A percentile compares a stretch with the other conserved stretches of the same genome.
These are phyloP conservation scores for Podaxis mareebaensis DNA, from an alignment of 768 basidiomycete genomes.

Conservation along the genomic window DNA sequence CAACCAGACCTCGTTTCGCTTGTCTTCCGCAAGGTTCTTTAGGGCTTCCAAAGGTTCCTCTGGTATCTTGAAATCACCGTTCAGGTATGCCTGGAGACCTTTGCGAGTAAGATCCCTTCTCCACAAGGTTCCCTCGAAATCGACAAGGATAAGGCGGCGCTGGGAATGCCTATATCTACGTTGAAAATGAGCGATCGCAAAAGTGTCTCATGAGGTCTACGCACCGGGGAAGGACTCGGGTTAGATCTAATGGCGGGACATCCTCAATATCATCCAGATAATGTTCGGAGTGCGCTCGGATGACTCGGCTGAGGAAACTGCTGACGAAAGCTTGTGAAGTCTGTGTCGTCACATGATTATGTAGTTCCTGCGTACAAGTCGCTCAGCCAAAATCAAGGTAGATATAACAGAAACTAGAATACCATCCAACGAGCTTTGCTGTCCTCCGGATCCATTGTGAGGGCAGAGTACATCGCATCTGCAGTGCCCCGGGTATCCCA, in stretches of 20 bases:
- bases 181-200: not conserved
- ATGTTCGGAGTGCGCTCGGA: slow-evolving; percentile 75
- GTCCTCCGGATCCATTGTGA: slow-evolving; percentile 79
- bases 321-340: slow-evolving; percentile 84
- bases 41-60: slow-evolving; percentile 49
- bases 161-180: slow-evolving; percentile 61
- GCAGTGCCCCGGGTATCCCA: slow-evolving; percentile 87
- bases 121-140: slow-evolving; percentile 85
- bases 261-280: slow-evolving; percentile 24
- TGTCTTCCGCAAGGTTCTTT: slow-evolving; percentile 59
- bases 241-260: slow-evolving; percentile 35
- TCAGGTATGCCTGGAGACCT: slow-evolving; percentile 33
- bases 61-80: slow-evolving; percentile 33
- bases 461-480: slow-evolving; percentile 64
- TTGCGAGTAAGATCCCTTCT: slow-evolving; percentile 51
- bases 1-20: slow-evolving; percentile 78
- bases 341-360: slow-evolving; percentile 84
- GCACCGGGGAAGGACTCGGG: slow-evolving; percentile 49
- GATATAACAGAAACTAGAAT: not conserved
- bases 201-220: not conserved
- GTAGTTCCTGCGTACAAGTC: slow-evolving; percentile 54
- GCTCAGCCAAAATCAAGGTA: not conserved
- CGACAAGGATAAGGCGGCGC: slow-evolving; percentile 68
- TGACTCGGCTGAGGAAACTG: slow-evolving; percentile 72
- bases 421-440: slow-evolving; percentile 76